phyloP scores from a whole-genome alignment of 805 yeast genomes.

The Candida fluviatilis region DNA sequence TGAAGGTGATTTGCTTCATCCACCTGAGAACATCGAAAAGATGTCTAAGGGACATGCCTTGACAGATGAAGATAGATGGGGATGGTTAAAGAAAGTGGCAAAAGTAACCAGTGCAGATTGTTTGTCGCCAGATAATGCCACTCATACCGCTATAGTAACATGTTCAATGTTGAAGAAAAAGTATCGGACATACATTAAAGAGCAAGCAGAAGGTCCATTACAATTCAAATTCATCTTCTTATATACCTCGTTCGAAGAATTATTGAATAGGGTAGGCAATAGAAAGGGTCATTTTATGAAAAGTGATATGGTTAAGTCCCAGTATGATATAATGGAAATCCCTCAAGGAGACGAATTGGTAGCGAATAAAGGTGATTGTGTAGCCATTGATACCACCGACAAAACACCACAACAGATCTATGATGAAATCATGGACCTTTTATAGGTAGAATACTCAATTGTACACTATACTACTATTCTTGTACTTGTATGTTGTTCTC shows the following conservation, averaged over 20 bases:
- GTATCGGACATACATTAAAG: conserved; percentile 63
- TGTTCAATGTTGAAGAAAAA: conserved; percentile 80
- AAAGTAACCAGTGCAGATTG: conserved; percentile 37
- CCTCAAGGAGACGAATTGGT: conserved; percentile 46
- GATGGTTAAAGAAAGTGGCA: conserved; percentile 66
- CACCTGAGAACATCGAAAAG: conserved; percentile 65
- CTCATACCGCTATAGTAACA: conserved; percentile 51
- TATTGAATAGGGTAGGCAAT: conserved; percentile 54
- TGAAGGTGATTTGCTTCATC: conserved; percentile 87
- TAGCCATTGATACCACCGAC: conserved; percentile 31
- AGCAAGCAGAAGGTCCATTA: conserved; percentile 24
- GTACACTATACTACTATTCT: too few species aligned
- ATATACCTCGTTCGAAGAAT: conserved; percentile 57
- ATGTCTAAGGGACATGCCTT: conserved; percentile 81
- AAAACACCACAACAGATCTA: conserved; percentile 25
- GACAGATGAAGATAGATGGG: conserved; percentile 89
- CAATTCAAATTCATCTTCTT: conserved; percentile 62
- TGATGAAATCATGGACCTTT: conserved; percentile 13
- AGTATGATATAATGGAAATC: conserved; percentile 68
- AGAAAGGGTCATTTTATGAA: conserved; percentile 86
- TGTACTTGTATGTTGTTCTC: too few species aligned
- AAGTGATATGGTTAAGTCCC: conserved; percentile 75
- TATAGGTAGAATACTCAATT: neutral
- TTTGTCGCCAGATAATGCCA: conserved; percentile 13
- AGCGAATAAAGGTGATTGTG: conserved; percentile 31